phyloP scores from a whole-genome alignment of 2,329 filamentous ascomycete species.

The Colletotrichum simmondsii region DNA sequence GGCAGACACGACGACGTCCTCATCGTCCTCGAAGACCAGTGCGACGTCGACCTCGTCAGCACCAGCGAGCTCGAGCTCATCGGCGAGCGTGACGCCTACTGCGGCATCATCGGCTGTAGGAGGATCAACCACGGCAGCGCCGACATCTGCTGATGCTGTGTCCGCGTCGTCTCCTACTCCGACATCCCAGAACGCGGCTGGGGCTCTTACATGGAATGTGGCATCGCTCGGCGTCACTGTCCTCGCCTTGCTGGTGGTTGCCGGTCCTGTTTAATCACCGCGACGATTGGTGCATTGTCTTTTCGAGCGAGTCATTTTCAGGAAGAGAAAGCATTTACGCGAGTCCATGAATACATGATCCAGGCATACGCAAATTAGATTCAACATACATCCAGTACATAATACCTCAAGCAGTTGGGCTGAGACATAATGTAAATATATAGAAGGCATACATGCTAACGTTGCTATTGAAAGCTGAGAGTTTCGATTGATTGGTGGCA shows the following conservation, averaged over 20 bases:
- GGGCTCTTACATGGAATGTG: not conserved
- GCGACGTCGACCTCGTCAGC: not conserved
- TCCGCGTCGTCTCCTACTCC: not conserved
- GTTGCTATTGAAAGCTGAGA: not conserved
- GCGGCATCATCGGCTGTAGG: not conserved
- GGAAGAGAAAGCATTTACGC: not conserved
- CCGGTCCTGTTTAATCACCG: not conserved
- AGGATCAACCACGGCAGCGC: not conserved
- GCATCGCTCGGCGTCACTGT: not conserved
- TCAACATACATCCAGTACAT: not conserved
- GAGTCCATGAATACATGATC: not conserved
- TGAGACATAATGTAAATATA: not conserved
- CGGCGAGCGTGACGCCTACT: not conserved
- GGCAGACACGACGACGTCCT: not conserved
- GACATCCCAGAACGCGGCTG: not conserved
- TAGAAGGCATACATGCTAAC: not conserved
- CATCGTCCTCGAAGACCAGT: not conserved
- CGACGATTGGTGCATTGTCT: not conserved
- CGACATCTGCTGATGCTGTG: not conserved
- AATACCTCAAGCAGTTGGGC: not conserved
- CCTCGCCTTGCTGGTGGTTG: not conserved
- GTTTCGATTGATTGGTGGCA: not conserved
- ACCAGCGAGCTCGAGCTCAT: not conserved
- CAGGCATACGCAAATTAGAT: not conserved
- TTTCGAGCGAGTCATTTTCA: not conserved